A percentile compares a stretch with the other conserved stretches of the same genome.
Evolutionary conservation across 2,329 filamentous ascomycete species (phyloP).

Genomic region (Fusarium siculi): DNA sequence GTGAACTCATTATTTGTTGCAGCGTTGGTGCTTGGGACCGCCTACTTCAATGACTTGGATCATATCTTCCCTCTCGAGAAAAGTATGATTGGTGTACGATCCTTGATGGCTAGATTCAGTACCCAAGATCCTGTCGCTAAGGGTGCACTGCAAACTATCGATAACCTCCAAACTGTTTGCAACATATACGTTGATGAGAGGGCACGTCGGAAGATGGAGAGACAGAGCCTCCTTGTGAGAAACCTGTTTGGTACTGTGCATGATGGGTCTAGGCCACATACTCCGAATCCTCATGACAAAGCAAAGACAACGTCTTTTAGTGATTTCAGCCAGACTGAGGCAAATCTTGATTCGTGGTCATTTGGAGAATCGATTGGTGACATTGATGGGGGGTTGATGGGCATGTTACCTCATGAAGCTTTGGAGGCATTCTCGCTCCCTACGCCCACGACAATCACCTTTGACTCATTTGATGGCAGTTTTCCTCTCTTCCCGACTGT

Average conservation of each 20-base stretch:
- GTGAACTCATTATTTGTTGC: neutral
- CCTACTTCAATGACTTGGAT: neutral
- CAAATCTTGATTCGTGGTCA: neutral
- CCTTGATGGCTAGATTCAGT: neutral
- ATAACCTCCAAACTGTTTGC: neutral
- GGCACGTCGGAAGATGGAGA: neutral
- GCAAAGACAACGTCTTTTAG: accelerated
- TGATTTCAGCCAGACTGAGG: neutral
- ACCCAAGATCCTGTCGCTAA: neutral
- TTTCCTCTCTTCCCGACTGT: neutral
- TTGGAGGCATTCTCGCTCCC: neutral
- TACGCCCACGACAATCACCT: neutral
- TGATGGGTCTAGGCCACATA: neutral
- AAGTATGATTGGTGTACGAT: neutral
- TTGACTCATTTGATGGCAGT: neutral
- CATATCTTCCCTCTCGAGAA: neutral
- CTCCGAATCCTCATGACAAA: neutral
- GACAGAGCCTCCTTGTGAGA: neutral
- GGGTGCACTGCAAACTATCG: neutral
- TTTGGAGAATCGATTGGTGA: neutral
- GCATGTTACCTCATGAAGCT: neutral
- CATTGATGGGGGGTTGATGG: neutral
- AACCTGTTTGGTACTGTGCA: neutral
- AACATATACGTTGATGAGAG: neutral
- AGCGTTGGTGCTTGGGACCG: neutral